Percentiles rank a stretch among this genome's conserved stretches.
phyloP scores from a whole-genome alignment of 2,329 filamentous ascomycete genomes.

The Fusarium tanahbumbuense region DNA sequence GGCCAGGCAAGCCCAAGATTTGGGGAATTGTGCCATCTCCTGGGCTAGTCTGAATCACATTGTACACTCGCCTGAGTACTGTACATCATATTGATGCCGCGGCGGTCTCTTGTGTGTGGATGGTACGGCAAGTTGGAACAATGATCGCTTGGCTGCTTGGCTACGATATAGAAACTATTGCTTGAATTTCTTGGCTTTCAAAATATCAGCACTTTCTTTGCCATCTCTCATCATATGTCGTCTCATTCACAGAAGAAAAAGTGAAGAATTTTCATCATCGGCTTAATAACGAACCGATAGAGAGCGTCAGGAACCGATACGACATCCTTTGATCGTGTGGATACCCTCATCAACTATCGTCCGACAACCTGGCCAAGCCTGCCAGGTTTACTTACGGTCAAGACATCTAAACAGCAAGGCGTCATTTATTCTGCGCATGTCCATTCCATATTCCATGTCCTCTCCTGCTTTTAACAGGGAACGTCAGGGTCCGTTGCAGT shows the following conservation, averaged over 20 bases:
- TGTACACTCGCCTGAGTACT: background rate
- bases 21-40: background rate
- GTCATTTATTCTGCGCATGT: constrained; percentile 10
- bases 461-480: constrained; percentile 26
- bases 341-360: constrained; percentile 30
- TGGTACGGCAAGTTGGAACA: background rate
- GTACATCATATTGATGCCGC: background rate
- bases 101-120: background rate
- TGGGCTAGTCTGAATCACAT: background rate
- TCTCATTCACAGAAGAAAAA: constrained; percentile 6
- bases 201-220: background rate
- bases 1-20: background rate
- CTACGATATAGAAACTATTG: background rate
- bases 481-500: constrained; percentile 29
- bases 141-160: background rate
- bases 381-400: constrained; percentile 1
- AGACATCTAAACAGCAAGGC: constrained; percentile 31
- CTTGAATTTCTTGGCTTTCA: background rate
- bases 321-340: constrained; percentile 21
- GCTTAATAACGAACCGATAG: constrained; percentile 16
- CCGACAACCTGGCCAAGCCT: constrained; percentile 10
- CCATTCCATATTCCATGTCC: background rate
- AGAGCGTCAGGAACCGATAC: constrained; percentile 31
- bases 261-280: constrained; percentile 24
- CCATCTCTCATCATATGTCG: background rate